Evolutionary conservation across 345 rosid genomes (phyloP).

Genomic region (Sisymbrium irio): DNA sequence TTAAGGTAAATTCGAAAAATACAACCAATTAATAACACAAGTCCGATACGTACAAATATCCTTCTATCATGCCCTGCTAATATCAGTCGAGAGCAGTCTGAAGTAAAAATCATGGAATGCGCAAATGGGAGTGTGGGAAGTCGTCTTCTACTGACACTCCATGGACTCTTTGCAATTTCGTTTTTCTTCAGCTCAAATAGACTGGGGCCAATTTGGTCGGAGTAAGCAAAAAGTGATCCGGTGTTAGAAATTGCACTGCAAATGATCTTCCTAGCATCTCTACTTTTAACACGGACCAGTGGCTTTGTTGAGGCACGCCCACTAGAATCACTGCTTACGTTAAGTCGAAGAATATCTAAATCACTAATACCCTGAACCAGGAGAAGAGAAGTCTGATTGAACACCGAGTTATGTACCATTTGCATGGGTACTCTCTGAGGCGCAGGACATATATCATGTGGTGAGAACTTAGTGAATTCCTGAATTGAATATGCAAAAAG

Average conservation of each 20-base stretch:
- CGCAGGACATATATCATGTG: conserved; percentile 95
- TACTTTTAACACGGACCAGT: conserved; percentile 70
- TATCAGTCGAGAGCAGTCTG: conserved; percentile 63
- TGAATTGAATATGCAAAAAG: conserved; percentile 82
- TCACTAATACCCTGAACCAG: conserved; percentile 64
- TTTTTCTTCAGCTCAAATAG: conserved; percentile 64
- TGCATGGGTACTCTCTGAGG: conserved; percentile 89
- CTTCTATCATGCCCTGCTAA: conserved; percentile 77
- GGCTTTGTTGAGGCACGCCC: conserved; percentile 59
- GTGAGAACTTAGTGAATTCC: conserved; percentile 84
- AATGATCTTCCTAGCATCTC: conserved; percentile 67
- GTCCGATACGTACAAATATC: conserved; percentile 60
- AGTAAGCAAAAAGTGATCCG: conserved; percentile 74
- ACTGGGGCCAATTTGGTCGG: conserved; percentile 64
- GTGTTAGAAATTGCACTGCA: conserved; percentile 80
- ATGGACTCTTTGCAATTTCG: conserved; percentile 45
- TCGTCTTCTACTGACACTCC: conserved; percentile 58
- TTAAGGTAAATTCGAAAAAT: background rate
- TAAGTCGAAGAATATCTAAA: conserved; percentile 69
- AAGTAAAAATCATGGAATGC: conserved; percentile 78
- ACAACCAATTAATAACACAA: background rate
- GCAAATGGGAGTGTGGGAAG: conserved; percentile 73
- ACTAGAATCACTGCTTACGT: conserved; percentile 36
- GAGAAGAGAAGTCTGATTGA: conserved; percentile 60
- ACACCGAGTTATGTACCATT: conserved; percentile 54